A percentile compares a stretch with the other conserved stretches of the same genome.
Evolutionary conservation across 2,329 filamentous ascomycete species (phyloP).

Genomic region (Pseudogymnoascus sp.): DNA sequence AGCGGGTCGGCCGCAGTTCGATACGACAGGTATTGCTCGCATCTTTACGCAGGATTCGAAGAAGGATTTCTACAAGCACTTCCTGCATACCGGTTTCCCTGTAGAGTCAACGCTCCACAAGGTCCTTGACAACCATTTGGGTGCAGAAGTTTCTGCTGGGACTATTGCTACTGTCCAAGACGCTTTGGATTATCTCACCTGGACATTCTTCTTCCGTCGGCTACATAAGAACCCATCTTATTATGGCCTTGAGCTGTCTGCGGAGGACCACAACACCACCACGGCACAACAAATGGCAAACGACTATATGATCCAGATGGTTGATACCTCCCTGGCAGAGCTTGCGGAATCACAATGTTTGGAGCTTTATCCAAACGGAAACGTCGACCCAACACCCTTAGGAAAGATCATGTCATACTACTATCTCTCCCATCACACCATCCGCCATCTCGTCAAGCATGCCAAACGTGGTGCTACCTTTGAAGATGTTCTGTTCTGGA

Average conservation of each 20-base stretch:
- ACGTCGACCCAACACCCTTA: slow-evolving; percentile 81
- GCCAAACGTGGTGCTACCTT: slow-evolving; percentile 72
- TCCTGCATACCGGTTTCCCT: slow-evolving; percentile 93
- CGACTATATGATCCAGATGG: slow-evolving; percentile 89
- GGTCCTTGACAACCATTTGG: slow-evolving; percentile 92
- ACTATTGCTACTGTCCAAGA: slow-evolving; percentile 94
- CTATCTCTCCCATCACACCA: slow-evolving; percentile 91
- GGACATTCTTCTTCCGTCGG: slow-evolving; percentile 98
- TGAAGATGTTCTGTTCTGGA: slow-evolving; percentile 79
- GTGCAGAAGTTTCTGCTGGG: slow-evolving; percentile 87
- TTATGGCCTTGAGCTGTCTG: slow-evolving; percentile 89
- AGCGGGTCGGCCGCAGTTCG: slow-evolving; percentile 92
- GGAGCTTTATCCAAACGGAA: slow-evolving; percentile 73
- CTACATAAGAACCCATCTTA: slow-evolving; percentile 98
- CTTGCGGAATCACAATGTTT: slow-evolving; percentile 81
- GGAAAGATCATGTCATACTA: slow-evolving; percentile 99
- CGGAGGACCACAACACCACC: slow-evolving; percentile 84
- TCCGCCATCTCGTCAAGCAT: slow-evolving; percentile 72
- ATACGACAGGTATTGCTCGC: slow-evolving; percentile 87
- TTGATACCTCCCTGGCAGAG: slow-evolving; percentile 76
- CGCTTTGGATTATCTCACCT: slow-evolving; percentile 92
- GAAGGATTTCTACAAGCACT: slow-evolving; percentile 99
- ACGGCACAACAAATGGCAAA: slow-evolving; percentile 82
- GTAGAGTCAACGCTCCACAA: slow-evolving; percentile 96
- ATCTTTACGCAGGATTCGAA: slow-evolving; percentile 97